Evolutionary conservation across 1,139 yeast genomes (phyloP), one percentile per base, ranked within the genome.

Genomic region (Candida dubliniensis): DNA sequence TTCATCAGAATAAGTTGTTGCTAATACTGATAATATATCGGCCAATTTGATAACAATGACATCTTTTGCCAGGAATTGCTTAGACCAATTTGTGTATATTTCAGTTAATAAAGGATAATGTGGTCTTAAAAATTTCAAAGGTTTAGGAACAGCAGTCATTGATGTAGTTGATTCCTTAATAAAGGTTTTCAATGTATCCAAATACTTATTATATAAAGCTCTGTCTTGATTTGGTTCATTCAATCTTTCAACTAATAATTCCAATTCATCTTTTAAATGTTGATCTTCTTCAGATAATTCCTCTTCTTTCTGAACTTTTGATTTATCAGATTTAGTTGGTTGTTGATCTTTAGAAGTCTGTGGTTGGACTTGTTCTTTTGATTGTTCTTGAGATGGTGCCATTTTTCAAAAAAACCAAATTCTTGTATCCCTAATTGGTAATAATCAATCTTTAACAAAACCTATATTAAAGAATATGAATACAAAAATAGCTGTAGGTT

Each of bases 111-210:
- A 61, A 14, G 85, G 84, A 62, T 84, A 93, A 57, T 83, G 89
- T 12, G 98, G 96, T 58, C 96, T 82, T 55, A 95, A 76, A 63
- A 95, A 95, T 71, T 95, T 95, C 68, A 93, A 79, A 11, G 99
- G 99, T 64, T 93, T 95, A 38, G 99, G 99, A 38, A 95, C 99
- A 1, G 99, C 99, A 2, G 99, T 95, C 97, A 93, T 93, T 8
- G 98, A 90, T 30, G 97, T 88, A 3, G 99, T 93, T 12, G 98
- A 87, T 42, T 95, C 95, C 55, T 89, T 83, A 57, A 93, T 91
- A 57, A 81, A 81, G 43, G 77, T 79, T 61, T 89, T 90, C 63
- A 95, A 76, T 43, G 83, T 74, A 37, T 76, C 76, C 55, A 95
- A 74, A 26, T 89, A 77, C 14, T 81, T 70, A 39, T 67, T 67